Base-by-base conservation (phyloP, 2,329 filamentous ascomycete species). In the Aspergillus fructus region DNA sequence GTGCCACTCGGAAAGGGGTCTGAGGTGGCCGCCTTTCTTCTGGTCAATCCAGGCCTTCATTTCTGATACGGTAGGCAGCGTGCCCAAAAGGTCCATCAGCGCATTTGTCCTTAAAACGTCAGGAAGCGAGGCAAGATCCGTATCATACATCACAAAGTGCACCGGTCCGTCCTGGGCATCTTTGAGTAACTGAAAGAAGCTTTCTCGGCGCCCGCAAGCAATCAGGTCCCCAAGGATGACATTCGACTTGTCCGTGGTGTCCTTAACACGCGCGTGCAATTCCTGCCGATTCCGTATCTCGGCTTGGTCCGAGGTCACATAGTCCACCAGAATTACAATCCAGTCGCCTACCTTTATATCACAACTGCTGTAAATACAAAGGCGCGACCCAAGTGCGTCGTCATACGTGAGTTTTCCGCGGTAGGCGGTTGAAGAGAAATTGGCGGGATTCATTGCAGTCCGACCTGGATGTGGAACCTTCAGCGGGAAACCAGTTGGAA, bases 401-500 rank as follows among this genome's bases (percentile, higher is more conserved):
- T 27, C 24, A 39, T 24, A 30, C 7, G 27, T 49, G 2, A 53
- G 24, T 11, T 45, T 21, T 4, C 45, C 55, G 15, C 43, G 15
- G 17, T 51, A 34, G 34, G 19, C 12, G 1, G 17, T n/a, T 2
- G 15, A 15, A n/a, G 23, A 15, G 15, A 7, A 27, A n/a, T 15
- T 15, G 13, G 34, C n/a, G 4, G 15, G 7, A 21, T 24, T 40
- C 12, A 6, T 21, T 11, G 27, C 27, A 30, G 27, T 30, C 17
- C 27, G 46, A 3, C 9, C n/a, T 17, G 46, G 43, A 24, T 33
- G 5, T 11, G 84, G 83, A 5, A 86, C 80, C 49, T 73, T 78
- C 42, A 87, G 66, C 19, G 79, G 79, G 52, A 88, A 78, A 2
- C 85, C 85, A 39, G 73, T 76, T 0, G 86, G 85, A 50, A 86